A percentile compares a stretch with the other conserved stretches of the same genome.
Evolutionary conservation across 306 rosid genomes (phyloP).

Genomic region (Aeschynomene evenia): DNA sequence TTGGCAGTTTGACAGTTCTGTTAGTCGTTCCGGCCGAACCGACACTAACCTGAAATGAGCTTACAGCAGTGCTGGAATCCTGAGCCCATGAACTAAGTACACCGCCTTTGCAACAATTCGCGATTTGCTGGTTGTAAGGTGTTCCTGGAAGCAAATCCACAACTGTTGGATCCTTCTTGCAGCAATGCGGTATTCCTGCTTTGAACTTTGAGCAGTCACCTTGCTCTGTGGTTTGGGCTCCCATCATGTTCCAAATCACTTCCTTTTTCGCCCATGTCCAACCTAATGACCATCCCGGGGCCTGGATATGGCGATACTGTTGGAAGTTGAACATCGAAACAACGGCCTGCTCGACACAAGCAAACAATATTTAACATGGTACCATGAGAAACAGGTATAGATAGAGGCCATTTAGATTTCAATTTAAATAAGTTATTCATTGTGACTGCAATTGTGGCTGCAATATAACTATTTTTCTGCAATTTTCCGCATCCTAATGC

Average conservation of each 20-base stretch:
- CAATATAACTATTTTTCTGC: too few relatives aligned
- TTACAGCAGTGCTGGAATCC: conserved; percentile 67
- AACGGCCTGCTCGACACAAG: conserved; percentile 62
- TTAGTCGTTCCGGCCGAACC: conserved; percentile 94
- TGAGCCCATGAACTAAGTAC: conserved; percentile 79
- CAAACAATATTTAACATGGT: conserved; percentile 4
- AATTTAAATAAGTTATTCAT: background rate
- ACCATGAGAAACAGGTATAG: background rate
- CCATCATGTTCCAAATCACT: conserved; percentile 93
- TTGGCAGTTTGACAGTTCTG: conserved; percentile 76
- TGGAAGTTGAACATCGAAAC: conserved; percentile 96
- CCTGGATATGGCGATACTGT: conserved; percentile 88
- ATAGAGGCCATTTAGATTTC: background rate
- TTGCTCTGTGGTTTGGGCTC: conserved; percentile 88
- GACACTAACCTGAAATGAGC: conserved; percentile 91
- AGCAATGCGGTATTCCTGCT: conserved; percentile 82
- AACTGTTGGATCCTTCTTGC: conserved; percentile 78
- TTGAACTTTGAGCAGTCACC: conserved; percentile 90
- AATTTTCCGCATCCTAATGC: too few relatives aligned
- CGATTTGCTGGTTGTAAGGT: conserved; percentile 91
- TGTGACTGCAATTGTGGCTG: too few relatives aligned
- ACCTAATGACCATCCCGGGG: conserved; percentile 88
- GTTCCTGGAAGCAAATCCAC: conserved; percentile 94
- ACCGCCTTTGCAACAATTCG: conserved; percentile 96
- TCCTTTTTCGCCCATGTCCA: conserved; percentile 99